Evolutionary conservation across 2,329 filamentous ascomycete species (phyloP), one percentile per base, ranked within the genome.

Genomic region (Fusarium sp.): DNA sequence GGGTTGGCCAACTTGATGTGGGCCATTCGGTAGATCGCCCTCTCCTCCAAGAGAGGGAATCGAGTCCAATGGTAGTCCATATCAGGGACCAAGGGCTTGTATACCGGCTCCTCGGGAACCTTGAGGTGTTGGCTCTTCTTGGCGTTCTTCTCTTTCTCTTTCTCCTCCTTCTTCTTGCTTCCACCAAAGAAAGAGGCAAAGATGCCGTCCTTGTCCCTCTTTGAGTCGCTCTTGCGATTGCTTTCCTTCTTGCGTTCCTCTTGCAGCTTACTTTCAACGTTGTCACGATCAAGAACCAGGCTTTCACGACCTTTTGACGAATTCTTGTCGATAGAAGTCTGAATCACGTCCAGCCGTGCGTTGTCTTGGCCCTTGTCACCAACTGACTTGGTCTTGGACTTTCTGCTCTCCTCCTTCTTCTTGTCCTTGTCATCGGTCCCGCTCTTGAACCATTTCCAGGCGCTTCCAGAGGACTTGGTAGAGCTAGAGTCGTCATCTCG

Each of bases 1-100:
- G 97, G 97, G 80, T 99, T 98, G n/a, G 97, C 97, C 70, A 99
- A 90, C 84, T 99, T 99, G 85, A 98, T 97, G 81, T 99, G 97
- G 20, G 97, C 97, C 94, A 99, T 98, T 70, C 97, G 91, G 84
- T 99, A 99, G 69, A 99, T 99, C 22, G 97, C 97, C 68, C 97
- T 90, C 85, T 99, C 97, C 83, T 98, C 96, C 64, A 98, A 87
- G 63, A 99, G 96, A 14, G 95, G 95, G 80, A 98, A 99, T 50
- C 97, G 89, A 1, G 95, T 97, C 94, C 97, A 99, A 77, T 95
- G 94, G 83, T 98, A 99, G 82, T 98, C 96, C 72, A 98, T 89
- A 80, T 98, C 96, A 6, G 97, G 93, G 74, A 91, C 92, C 64
- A 97, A 86, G 38, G 92, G 88, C 60, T 93, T 91, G 72, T 91